A percentile compares a stretch with the other conserved stretches of the same genome.
Conservation (phyloP, 441 rosid genomes). For the Gossypium schwendimanii region DNA sequence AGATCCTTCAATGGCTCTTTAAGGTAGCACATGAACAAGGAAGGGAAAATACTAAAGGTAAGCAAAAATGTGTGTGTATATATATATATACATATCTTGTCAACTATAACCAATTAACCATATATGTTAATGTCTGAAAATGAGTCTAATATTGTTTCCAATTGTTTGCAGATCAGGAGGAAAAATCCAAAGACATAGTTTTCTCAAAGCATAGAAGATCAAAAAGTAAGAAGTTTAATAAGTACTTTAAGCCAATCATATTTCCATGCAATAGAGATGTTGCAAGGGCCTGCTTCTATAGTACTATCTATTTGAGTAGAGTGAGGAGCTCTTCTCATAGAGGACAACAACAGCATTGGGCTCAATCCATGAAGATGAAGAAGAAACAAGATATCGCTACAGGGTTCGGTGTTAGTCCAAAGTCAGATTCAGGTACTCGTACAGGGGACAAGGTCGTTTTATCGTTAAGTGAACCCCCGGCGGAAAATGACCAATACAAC, state of each 20-base stretch:
- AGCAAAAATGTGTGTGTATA: background rate
- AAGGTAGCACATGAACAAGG: constrained; percentile 32
- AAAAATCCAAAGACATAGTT: constrained; percentile 18
- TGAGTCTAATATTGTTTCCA: background rate
- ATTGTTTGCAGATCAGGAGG: constrained; percentile 22
- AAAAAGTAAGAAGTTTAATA: constrained; percentile 9
- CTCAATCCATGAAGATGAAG: constrained; percentile 36
- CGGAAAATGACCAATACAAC: constrained; percentile 15
- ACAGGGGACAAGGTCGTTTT: constrained; percentile 27
- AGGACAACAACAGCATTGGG: constrained; percentile 27
- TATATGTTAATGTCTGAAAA: background rate
- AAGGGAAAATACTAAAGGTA: constrained; percentile 18
- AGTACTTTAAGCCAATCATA: constrained; percentile 18
- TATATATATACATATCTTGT: background rate
- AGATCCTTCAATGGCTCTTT: constrained; percentile 53
- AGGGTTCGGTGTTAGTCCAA: background rate
- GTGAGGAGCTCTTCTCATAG: constrained; percentile 10
- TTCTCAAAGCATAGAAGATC: constrained; percentile 9
- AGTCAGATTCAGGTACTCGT: constrained; percentile 1
- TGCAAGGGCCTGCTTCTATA: constrained; percentile 50
- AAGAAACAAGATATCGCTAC: constrained; percentile 33
- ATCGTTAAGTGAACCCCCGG: constrained; percentile 28
- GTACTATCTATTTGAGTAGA: constrained; percentile 43
- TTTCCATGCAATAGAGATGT: constrained; percentile 50
- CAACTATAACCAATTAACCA: background rate